Conservation (phyloP, 805 yeast genomes). For the Ogataea nakhonphanomensis region DNA sequence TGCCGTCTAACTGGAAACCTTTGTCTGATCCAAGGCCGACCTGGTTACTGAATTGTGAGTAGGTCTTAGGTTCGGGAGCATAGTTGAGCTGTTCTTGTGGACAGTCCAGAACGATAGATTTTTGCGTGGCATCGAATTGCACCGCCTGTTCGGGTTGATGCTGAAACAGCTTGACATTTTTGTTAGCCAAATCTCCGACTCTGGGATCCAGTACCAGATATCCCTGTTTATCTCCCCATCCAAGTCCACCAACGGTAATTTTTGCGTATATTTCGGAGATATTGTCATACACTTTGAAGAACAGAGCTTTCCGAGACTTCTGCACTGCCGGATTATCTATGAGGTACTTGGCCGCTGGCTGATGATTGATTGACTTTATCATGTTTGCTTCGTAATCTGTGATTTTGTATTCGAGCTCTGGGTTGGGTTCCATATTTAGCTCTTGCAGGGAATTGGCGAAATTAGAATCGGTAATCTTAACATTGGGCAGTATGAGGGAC, state of each 20-base stretch:
- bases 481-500: slow-evolving; percentile 3
- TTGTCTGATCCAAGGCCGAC: slow-evolving; percentile 35
- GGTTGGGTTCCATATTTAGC: slow-evolving; percentile 4
- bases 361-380: slow-evolving; percentile 50
- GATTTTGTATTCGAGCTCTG: slow-evolving; percentile 34
- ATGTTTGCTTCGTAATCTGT: slow-evolving; percentile 56
- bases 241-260: slow-evolving; percentile 72
- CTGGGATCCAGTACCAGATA: slow-evolving; percentile 64
- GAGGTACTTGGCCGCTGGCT: slow-evolving; percentile 55
- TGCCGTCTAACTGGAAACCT: slow-evolving; percentile 30
- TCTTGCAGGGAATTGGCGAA: slow-evolving; percentile 13
- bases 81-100: slow-evolving; percentile 11
- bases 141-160: slow-evolving; percentile 8
- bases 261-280: slow-evolving; percentile 36
- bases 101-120: slow-evolving; percentile 24
- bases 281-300: slow-evolving; percentile 18
- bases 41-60: slow-evolving; percentile 13
- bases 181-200: slow-evolving; percentile 34
- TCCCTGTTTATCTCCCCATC: slow-evolving; percentile 69
- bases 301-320: slow-evolving; percentile 24
- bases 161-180: slow-evolving; percentile 21
- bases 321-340: slow-evolving; percentile 41
- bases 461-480: background rate
- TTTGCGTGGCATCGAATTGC: background rate
- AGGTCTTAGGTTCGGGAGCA: background rate